Conservation (phyloP, 768 basidiomycete species). For the Tulasnella sp. region DNA sequence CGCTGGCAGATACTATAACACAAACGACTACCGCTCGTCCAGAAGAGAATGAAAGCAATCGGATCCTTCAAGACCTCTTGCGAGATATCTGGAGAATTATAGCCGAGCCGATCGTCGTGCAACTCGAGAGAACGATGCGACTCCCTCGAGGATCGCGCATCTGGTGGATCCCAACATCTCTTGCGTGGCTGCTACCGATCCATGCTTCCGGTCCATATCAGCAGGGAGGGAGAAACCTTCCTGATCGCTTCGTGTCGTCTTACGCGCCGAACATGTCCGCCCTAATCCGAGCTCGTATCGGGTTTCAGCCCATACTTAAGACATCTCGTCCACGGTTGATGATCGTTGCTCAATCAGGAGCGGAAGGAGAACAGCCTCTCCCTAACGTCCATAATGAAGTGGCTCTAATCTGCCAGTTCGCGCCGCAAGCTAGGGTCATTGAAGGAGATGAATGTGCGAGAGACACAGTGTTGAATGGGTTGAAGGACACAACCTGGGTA, state of each 20-base stretch:
- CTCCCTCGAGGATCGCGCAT: background rate
- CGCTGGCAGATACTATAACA: background rate
- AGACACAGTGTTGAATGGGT: background rate
- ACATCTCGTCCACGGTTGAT: background rate
- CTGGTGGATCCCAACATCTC: conserved; percentile 5
- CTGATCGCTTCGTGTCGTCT: conserved; percentile 13
- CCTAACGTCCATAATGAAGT: background rate
- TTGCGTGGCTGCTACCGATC: conserved; percentile 1
- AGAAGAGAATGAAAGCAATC: background rate
- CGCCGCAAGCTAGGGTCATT: background rate
- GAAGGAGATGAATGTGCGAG: background rate
- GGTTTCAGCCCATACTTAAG: background rate
- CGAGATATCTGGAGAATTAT: background rate
- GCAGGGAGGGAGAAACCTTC: background rate
- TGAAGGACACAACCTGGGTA: background rate
- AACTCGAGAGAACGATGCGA: background rate
- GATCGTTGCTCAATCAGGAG: background rate
- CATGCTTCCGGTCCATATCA: conserved; percentile 9
- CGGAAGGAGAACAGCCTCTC: background rate
- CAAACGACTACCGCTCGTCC: background rate
- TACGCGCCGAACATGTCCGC: conserved; percentile 11
- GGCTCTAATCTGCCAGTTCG: background rate
- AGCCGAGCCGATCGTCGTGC: background rate
- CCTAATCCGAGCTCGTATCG: background rate
- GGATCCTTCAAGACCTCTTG: background rate